These are phyloP conservation scores for Bathelium albidoporum DNA, from an alignment of 495 filamentous ascomycete genomes.

Conservation along the genomic window DNA sequence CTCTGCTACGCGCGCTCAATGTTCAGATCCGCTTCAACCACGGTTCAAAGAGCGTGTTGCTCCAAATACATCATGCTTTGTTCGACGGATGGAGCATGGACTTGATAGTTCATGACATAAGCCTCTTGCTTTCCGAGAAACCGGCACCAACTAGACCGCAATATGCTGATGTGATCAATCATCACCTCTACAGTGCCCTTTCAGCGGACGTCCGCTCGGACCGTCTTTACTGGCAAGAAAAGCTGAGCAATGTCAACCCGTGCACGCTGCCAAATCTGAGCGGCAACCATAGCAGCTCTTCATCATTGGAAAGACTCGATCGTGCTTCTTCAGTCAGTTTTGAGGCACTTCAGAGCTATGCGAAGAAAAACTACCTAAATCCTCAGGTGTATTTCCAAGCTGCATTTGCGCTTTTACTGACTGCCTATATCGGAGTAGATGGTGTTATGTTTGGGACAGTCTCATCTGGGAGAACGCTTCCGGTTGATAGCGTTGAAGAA, in stretches of 20 bases:
- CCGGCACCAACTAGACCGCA: constrained; percentile 35
- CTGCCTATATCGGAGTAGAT: constrained; percentile 46
- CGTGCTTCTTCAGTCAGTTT: neutral
- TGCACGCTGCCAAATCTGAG: constrained; percentile 25
- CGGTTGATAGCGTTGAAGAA: constrained; percentile 54
- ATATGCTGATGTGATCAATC: constrained; percentile 24
- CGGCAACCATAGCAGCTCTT: neutral
- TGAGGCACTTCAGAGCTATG: neutral
- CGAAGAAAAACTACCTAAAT: constrained; percentile 20
- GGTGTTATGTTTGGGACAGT: constrained; percentile 70
- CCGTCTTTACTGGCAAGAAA: constrained; percentile 1
- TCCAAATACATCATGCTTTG: constrained; percentile 61
- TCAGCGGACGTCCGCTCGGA: constrained; percentile 18
- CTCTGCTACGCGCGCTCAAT: neutral
- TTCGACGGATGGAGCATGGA: constrained; percentile 85
- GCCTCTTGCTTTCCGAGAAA: constrained; percentile 28
- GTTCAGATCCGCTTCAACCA: constrained; percentile 37
- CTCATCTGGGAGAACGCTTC: constrained; percentile 61
- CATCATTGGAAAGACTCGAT: neutral
- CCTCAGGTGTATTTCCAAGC: constrained; percentile 63
- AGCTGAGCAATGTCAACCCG: constrained; percentile 20
- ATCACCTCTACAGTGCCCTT: constrained; percentile 13
- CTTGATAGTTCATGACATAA: constrained; percentile 54
- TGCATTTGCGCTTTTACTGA: constrained; percentile 55
- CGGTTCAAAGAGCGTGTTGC: constrained; percentile 30